Evolutionary conservation across 108 stramenopile species (phyloP), one percentile per base, ranked within the genome.

Genomic region (Pelagomonas calceolata): DNA sequence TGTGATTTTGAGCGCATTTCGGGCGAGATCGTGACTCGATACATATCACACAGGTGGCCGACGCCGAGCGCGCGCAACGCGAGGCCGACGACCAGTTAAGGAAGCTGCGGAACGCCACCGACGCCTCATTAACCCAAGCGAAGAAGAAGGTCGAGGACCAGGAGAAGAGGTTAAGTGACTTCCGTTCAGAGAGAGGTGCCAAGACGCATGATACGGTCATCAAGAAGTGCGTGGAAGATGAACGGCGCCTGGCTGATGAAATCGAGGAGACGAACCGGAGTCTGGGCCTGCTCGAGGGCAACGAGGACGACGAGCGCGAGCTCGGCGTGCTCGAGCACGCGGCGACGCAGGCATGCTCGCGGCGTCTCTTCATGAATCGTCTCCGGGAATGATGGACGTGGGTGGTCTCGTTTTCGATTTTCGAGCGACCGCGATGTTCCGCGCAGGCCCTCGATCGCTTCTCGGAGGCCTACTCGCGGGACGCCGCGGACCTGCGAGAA

Each of bases 131-230:
- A 30, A 9, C 30, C 43, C 16, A 10, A 10, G 36, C 45, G n/a
- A 4, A 7, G 67, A 34, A 34, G 34, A 68, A 68, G 35, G 5
- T 9, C 67, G 35, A 35, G 9, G 33, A 34, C 29, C 33, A 34
- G 33, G 7, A 33, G 67, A 34, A 33, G 33, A 33, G 10, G 67
- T 34, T 68, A 4, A 14, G 9, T 34, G 14, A 9, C 64, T 17
- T 15, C 64, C 4, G 9, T 4, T 5, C 71, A 0, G 70, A 79
- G 7, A 88, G 91, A 45, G 74, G 85, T 0, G 39, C 76, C 68
- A 80, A 86, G 30, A 91, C 91, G 32, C 79, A 91, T 79, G 75
- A 83, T 35, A 82, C 85, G 66, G 89, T 87, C 67, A 76, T 79
- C 63, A 66, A 73, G 36, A 84, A 78, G 46, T 43, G 87, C 34